Evolutionary conservation across 768 basidiomycete genomes (phyloP), one percentile per base, ranked within the genome.

Genomic region (Cystobasidium ongulense): DNA sequence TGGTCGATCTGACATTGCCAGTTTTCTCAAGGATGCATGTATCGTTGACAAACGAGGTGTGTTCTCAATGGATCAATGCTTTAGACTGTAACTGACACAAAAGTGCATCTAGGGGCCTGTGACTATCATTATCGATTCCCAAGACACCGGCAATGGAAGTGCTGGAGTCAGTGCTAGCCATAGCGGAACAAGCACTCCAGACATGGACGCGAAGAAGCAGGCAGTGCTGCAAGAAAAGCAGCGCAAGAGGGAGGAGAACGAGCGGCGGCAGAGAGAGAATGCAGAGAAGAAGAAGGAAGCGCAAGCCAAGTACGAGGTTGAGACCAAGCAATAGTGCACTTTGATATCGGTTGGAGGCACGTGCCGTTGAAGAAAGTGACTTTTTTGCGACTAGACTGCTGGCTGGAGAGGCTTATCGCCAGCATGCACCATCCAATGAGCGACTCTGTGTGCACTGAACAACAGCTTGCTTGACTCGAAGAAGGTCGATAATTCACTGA

Each of bases 121-220:
- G 8, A 78, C 78, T 15, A 75, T 78, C 29, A 72, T 78, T 21
- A 68, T 78, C 53, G 78, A 78, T 65, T 76, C 75, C 0, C 57
- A 54, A 52, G 68, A 71, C 54, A 8, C 68, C 2, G 15, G 38
- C 23, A 38, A 11, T 23, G 54, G 68, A 2, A 46, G 25, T 23
- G 46, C 39, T 3, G 33, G 43, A 5, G 54, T 53, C 7, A 46
- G 25, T 23, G 46, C 39, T 3, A 53, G 43, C 63, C 10, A 31
- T 5, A 64, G 63, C 53, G 68, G 68, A 5, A 59, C 68, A 13
- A 57, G 29, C 43, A 59, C 53, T 4, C 50, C 68, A 2, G n/a
- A 71, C 31, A 38, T 36, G 25, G 15, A 11, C 15, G 39, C 66
- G 13, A 8, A 71, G 68, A 33, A 38, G n/a, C 52, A 71, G n/a